phyloP scores from a whole-genome alignment of 2,329 filamentous ascomycete genomes.

The Colletotrichum falcatum region DNA sequence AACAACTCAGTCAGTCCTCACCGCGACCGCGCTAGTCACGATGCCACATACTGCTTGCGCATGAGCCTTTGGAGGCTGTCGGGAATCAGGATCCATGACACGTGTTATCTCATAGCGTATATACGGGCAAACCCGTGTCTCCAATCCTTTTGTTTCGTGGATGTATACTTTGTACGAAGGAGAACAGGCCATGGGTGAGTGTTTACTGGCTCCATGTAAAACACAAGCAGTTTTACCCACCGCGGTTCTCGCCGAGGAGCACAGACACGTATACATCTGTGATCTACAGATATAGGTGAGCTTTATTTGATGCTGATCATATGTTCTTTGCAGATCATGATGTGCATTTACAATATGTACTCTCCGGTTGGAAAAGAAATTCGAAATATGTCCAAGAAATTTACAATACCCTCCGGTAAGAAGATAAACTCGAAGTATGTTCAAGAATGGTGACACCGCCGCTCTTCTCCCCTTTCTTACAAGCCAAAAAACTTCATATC shows the following conservation, averaged over 20 bases:
- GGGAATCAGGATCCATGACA: background rate
- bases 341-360: background rate
- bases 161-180: too few relatives aligned
- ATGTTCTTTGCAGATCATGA: background rate
- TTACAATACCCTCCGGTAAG: background rate
- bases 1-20: background rate
- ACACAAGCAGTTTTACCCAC: background rate
- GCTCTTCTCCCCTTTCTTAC: background rate
- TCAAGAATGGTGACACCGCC: background rate
- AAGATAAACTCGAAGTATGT: background rate
- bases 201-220: background rate
- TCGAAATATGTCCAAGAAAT: background rate
- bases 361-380: background rate
- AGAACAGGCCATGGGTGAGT: background rate
- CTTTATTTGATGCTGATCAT: background rate
- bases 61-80: background rate
- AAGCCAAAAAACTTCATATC: slow-evolving; percentile 37
- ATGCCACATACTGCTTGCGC: background rate
- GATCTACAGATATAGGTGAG: background rate
- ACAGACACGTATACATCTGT: background rate
- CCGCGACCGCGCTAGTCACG: background rate
- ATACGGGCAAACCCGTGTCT: background rate
- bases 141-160: too few relatives aligned
- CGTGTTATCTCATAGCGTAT: background rate
- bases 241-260: background rate